These are phyloP conservation scores for Stachybotrys chartarum DNA, from an alignment of 2,329 filamentous ascomycete species.

Conservation along the genomic window DNA sequence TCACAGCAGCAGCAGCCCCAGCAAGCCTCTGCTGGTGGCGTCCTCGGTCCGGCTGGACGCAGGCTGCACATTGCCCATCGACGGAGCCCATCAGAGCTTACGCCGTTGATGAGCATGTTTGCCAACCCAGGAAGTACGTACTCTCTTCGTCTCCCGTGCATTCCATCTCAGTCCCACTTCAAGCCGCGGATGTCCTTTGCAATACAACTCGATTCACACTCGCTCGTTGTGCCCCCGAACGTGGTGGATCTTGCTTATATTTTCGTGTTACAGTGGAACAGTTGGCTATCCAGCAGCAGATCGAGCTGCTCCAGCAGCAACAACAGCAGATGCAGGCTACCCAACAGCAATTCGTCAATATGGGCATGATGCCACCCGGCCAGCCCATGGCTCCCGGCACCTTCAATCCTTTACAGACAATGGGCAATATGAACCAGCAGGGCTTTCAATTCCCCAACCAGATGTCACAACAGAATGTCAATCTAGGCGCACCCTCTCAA, in stretches of 20 bases:
- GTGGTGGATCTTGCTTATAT: neutral
- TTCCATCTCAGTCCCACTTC: neutral
- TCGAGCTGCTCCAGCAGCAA: constrained; percentile 93
- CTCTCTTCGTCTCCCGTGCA: neutral
- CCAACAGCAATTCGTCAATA: constrained; percentile 95
- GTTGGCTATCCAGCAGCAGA: constrained; percentile 95
- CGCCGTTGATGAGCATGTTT: constrained; percentile 93
- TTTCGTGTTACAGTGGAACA: constrained; percentile 68
- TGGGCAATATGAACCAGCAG: constrained; percentile 72
- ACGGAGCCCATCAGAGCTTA: constrained; percentile 93
- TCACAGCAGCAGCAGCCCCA: constrained; percentile 36
- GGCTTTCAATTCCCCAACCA: constrained; percentile 86
- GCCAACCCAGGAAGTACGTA: constrained; percentile 56
- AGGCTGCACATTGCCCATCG: constrained; percentile 96
- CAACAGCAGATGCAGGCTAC: constrained; percentile 96
- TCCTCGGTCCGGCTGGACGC: constrained; percentile 72
- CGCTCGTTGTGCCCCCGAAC: neutral
- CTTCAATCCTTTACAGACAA: constrained; percentile 74
- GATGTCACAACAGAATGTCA: constrained; percentile 64
- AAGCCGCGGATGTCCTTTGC: neutral
- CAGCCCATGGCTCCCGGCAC: constrained; percentile 64
- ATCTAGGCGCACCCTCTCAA: constrained; percentile 70
- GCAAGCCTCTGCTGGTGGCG: constrained; percentile 46
- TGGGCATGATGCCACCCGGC: constrained; percentile 86
- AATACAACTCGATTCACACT: neutral